A percentile compares a stretch with the other conserved stretches of the same genome.
Evolutionary conservation across 768 basidiomycete genomes (phyloP).

Genomic region (Rhodocollybia butyracea): DNA sequence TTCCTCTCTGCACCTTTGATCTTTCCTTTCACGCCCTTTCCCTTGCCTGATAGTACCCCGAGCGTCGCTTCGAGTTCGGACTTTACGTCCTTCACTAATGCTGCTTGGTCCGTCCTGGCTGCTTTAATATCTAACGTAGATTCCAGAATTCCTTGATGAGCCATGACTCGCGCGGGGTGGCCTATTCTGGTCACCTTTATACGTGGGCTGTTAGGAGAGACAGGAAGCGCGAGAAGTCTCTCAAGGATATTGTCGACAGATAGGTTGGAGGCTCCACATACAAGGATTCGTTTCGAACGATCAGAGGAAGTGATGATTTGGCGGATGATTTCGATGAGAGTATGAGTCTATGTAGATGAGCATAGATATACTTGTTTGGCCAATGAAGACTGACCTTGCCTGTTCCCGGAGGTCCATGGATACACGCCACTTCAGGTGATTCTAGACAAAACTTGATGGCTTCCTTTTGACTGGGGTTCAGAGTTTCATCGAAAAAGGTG

Average conservation of each 20-base stretch:
- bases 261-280: constrained; percentile 93
- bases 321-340: constrained; percentile 89
- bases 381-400: neutral
- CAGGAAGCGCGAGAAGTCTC: constrained; percentile 66
- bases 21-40: constrained; percentile 72
- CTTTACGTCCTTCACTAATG: constrained; percentile 86
- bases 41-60: constrained; percentile 63
- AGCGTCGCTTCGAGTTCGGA: constrained; percentile 75
- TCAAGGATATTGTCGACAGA: constrained; percentile 96
- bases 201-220: constrained; percentile 42
- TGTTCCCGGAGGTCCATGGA: constrained; percentile 94
- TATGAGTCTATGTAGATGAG: constrained; percentile 64
- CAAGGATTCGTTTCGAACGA: constrained; percentile 61
- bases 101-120: constrained; percentile 74
- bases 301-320: constrained; percentile 61
- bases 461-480: constrained; percentile 83
- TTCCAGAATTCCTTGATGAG: constrained; percentile 60
- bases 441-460: constrained; percentile 84
- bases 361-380: neutral
- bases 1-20: constrained; percentile 67
- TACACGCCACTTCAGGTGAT: constrained; percentile 81
- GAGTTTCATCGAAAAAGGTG: constrained; percentile 65
- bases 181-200: constrained; percentile 84
- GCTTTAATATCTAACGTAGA: constrained; percentile 74
- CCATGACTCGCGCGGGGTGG: constrained; percentile 91